A percentile compares a stretch with the other conserved stretches of the same genome.
Evolutionary conservation across 169 alveolate genomes (phyloP).

Genomic region (Cryptosporidium bovis): DNA sequence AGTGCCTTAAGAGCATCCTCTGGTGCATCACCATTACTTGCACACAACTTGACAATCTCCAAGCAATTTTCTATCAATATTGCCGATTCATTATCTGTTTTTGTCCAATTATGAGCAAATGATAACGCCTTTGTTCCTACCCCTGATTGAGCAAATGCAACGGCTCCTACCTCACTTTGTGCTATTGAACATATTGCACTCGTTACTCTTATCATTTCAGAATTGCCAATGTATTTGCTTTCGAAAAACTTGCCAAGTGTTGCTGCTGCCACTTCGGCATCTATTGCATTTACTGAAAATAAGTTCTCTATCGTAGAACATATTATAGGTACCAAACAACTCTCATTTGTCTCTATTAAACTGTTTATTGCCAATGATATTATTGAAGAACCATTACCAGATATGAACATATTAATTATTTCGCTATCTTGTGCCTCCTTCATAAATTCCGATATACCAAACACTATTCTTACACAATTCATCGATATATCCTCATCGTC

Average conservation of each 20-base stretch:
- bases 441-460: slow-evolving; percentile 89
- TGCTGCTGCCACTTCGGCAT: slow-evolving; percentile 27
- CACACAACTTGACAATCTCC: slow-evolving; percentile 59
- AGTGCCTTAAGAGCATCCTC: slow-evolving; percentile 70
- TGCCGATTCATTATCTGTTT: slow-evolving; percentile 67
- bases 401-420: slow-evolving; percentile 57
- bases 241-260: slow-evolving; percentile 54
- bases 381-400: slow-evolving; percentile 85
- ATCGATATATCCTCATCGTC: slow-evolving; percentile 90
- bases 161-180: slow-evolving; percentile 25
- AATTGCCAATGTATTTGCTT: slow-evolving; percentile 50
- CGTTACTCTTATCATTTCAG: slow-evolving; percentile 46
- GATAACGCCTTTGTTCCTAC: slow-evolving; percentile 26
- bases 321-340: slow-evolving; percentile 1
- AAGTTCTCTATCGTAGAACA: slow-evolving; percentile 56
- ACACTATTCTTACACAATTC: slow-evolving; percentile 84
- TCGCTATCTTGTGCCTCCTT: slow-evolving; percentile 82
- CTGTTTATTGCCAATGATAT: slow-evolving; percentile 80
- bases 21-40: slow-evolving; percentile 59
- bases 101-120: slow-evolving; percentile 65
- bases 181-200: slow-evolving; percentile 53
- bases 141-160: slow-evolving; percentile 61
- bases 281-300: slow-evolving; percentile 11
- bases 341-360: slow-evolving; percentile 43
- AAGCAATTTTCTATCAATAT: slow-evolving; percentile 47